Conservation (phyloP, 208 protist species). For the Trypanosoma melophagium region DNA sequence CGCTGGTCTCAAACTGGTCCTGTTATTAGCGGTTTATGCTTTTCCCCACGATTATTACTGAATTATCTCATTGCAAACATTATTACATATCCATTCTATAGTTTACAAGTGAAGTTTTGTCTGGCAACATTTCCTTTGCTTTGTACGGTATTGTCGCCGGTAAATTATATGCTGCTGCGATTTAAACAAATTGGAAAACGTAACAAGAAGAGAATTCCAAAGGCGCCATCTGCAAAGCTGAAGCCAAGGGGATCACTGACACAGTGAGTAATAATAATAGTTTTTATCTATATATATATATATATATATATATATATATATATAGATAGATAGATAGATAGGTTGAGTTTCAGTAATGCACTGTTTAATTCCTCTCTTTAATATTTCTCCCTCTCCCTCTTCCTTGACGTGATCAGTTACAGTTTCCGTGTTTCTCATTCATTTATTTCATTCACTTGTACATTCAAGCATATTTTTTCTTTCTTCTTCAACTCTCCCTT, state of each 20-base stretch:
- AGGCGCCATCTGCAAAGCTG: constrained; percentile 24
- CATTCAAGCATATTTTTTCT: constrained; percentile 9
- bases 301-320: constrained; percentile 1
- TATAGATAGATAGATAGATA: not conserved
- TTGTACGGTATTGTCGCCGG: not conserved
- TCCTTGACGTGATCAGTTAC: not conserved
- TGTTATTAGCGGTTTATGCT: constrained; percentile 39
- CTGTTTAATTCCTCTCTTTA: not conserved
- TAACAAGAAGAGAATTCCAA: constrained; percentile 21
- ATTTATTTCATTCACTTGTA: not conserved
- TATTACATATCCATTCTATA: constrained; percentile 55
- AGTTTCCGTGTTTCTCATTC: not conserved
- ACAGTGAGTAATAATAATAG: not conserved
- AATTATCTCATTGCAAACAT: constrained; percentile 72
- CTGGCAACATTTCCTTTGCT: constrained; percentile 34
- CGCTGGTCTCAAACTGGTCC: constrained; percentile 44
- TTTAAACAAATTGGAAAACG: not conserved
- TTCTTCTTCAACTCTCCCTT: constrained; percentile 24
- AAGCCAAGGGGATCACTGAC: constrained; percentile 13
- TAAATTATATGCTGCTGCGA: constrained; percentile 2
- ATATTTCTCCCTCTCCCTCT: not conserved
- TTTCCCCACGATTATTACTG: constrained; percentile 58
- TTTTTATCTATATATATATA: not conserved
- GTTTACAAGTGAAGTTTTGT: constrained; percentile 54
- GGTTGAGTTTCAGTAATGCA: not conserved